Evolutionary conservation across 257 asterid genomes (phyloP), one percentile per base, ranked within the genome.

Genomic region (Solanum stenotomum): DNA sequence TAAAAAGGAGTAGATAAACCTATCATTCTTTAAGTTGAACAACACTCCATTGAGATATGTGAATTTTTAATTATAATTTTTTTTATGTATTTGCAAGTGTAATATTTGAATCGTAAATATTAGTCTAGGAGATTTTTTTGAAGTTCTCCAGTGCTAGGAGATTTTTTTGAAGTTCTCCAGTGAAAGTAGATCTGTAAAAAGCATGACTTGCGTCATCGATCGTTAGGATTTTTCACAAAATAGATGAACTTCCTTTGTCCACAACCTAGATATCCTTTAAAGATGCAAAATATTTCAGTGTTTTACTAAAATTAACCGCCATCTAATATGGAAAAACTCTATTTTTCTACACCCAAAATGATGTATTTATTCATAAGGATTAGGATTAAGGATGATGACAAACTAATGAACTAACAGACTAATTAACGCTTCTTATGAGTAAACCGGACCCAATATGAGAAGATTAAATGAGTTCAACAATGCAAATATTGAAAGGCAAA

Each of bases 151-250:
- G 20, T 15, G 14, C 12, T 59, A 20, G 25, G 11, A 59, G n/a
- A 22, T 8, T 59, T 59, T 18, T 59, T 44, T 42, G 14, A 1
- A 46, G 7, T 14, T 46, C 29, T 27, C 29, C 23, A 49, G 22
- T 16, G 16, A 5, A 1, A 1, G 67, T 0, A 0, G 11, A 59
- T 59, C 0, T 20, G n/a, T 7, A 59, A 20, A 8, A 59, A 59
- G 8, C 27, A 59, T 3, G 25, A 20, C 25, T 59, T 59, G 1
- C 12, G 0, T 59, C 0, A 59, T 20, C 0, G 3, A 20, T 20
- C 5, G 10, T 59, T 0, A 8, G 4, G 2, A 59, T 8, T 59
- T 59, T 20, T 59, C 67, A 59, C 27, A 59, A 59, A 22, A n/a
- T 22, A 22, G 13, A 59, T 59, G 1, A 59, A 22, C 27, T 59